Conservation (phyloP, 495 filamentous ascomycete species). For the Neurospora hispaniola region DNA sequence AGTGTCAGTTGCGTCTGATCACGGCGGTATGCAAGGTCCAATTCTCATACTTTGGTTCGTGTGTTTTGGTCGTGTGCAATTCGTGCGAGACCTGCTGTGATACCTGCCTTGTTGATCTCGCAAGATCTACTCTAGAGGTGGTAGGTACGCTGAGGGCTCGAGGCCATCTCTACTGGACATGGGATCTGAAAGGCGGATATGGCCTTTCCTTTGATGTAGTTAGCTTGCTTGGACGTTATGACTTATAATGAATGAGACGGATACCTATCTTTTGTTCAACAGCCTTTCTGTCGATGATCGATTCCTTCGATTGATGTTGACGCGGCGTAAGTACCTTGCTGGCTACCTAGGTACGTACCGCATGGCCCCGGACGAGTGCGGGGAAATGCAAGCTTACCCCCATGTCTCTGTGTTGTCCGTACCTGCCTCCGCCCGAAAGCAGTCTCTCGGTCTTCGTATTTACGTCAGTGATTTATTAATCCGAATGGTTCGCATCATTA, state of each 20-base stretch:
- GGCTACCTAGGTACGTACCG: neutral
- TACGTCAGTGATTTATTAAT: neutral
- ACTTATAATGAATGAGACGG: neutral
- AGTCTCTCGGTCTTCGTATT: neutral
- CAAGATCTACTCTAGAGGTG: neutral
- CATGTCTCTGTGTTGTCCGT: neutral
- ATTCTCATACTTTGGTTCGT: neutral
- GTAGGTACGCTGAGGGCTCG: neutral
- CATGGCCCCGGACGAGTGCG: neutral
- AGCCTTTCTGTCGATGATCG: neutral
- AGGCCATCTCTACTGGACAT: neutral
- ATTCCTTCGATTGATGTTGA: neutral
- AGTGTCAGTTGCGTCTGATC: neutral
- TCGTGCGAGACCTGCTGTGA: neutral
- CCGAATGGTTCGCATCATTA: neutral
- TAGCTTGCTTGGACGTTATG: neutral
- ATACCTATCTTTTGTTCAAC: neutral
- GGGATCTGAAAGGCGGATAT: neutral
- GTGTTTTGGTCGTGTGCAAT: neutral
- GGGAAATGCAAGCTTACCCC: neutral
- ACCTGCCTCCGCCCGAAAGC: neutral
- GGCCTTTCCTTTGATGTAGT: neutral
- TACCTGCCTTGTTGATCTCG: neutral
- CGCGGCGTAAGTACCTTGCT: neutral
- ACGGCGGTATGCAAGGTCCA: neutral